These are phyloP conservation scores for Clonostachys solani DNA, from an alignment of 2,329 filamentous ascomycete species.

Conservation along the genomic window DNA sequence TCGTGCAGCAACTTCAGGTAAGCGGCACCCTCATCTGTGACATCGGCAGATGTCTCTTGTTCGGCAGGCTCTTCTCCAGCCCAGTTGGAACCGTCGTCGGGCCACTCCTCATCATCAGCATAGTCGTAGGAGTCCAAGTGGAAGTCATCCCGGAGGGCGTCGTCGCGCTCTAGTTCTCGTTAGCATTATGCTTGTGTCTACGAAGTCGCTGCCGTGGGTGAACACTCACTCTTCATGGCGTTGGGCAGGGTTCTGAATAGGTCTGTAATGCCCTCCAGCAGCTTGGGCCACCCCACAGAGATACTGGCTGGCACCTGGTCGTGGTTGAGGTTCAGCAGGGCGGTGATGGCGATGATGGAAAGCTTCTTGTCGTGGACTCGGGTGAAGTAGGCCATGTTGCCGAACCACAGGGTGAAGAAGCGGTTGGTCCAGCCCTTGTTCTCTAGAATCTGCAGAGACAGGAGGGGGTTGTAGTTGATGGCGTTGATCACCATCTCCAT, in stretches of 20 bases:
- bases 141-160: constrained; percentile 86
- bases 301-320: constrained; percentile 88
- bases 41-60: constrained; percentile 59
- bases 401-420: constrained; percentile 98
- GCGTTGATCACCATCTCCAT: constrained; percentile 99
- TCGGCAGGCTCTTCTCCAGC: constrained; percentile 64
- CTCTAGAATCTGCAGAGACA: constrained; percentile 86
- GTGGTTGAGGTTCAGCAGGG: constrained; percentile 73
- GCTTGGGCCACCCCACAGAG: constrained; percentile 88
- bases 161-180: constrained; percentile 66
- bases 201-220: not conserved
- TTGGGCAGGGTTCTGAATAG: constrained; percentile 88
- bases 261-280: constrained; percentile 82
- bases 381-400: constrained; percentile 87
- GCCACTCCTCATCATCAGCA: constrained; percentile 76
- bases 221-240: constrained; percentile 72
- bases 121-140: constrained; percentile 63
- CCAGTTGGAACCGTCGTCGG: constrained; percentile 80
- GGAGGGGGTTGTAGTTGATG: constrained; percentile 91
- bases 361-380: constrained; percentile 98
- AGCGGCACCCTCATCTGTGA: constrained; percentile 85
- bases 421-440: constrained; percentile 93
- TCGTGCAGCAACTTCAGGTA: constrained; percentile 96
- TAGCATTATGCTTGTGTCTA: constrained; percentile 14
- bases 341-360: constrained; percentile 88